Conservation (phyloP, 2,329 filamentous ascomycete genomes). For the Ceratocystis ficicola region DNA sequence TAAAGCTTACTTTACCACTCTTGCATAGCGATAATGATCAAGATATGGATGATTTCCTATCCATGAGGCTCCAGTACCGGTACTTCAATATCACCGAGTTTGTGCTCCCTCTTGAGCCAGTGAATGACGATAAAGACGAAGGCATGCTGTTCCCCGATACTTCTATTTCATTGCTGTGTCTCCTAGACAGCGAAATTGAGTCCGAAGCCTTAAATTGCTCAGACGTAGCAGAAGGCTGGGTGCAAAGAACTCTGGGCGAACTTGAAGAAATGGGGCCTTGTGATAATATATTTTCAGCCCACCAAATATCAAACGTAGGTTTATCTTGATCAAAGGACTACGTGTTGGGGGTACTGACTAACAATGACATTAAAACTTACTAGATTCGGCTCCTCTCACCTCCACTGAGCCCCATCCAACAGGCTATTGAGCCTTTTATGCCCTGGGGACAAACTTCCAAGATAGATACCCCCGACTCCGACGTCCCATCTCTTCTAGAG, state of each 20-base stretch:
- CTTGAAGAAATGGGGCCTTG: background rate
- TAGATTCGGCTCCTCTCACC: slow-evolving; percentile 17
- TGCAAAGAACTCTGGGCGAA: background rate
- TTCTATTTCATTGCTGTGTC: background rate
- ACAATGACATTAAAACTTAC: background rate
- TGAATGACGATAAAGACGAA: slow-evolving; percentile 18
- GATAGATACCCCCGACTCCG: slow-evolving; percentile 18
- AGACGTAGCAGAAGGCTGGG: background rate
- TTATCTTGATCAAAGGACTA: background rate
- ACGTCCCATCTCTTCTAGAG: slow-evolving; percentile 16
- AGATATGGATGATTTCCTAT: slow-evolving; percentile 4
- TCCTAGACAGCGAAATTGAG: slow-evolving; percentile 15
- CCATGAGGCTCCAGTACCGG: slow-evolving; percentile 10
- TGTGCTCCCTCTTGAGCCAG: slow-evolving; percentile 17
- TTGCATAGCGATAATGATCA: background rate
- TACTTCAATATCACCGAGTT: slow-evolving; percentile 1
- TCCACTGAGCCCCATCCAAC: slow-evolving; percentile 16
- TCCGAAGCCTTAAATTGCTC: slow-evolving; percentile 11
- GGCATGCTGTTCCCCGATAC: slow-evolving; percentile 17
- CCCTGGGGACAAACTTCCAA: slow-evolving; percentile 15
- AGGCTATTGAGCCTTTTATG: slow-evolving; percentile 7
- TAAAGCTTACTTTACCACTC: slow-evolving; percentile 12
- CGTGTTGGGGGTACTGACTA: background rate
- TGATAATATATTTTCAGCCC: background rate
- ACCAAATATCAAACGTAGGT: background rate